Percentiles rank a stretch among this genome's conserved stretches.
Evolutionary conservation across 139 green algal genomes (phyloP).

Genomic region (Volvox africanus): DNA sequence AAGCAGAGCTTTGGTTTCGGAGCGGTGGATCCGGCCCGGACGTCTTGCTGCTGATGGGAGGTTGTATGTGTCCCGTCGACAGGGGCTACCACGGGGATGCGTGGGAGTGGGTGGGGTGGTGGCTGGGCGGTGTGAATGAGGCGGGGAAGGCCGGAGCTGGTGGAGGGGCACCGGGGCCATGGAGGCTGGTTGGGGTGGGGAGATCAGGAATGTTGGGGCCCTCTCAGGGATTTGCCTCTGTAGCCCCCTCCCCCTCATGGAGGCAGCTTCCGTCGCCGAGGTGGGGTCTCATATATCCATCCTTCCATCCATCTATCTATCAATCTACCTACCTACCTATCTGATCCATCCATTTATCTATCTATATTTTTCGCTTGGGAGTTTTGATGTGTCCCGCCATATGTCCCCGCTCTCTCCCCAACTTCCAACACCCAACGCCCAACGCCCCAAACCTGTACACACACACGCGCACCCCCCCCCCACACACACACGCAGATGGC

Average conservation of each 20-base stretch:
- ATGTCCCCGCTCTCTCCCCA: not conserved
- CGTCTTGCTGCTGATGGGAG: too few relatives aligned
- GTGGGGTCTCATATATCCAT: not conserved
- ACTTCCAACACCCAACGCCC: not conserved
- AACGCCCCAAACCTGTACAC: not conserved
- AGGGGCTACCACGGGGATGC: too few relatives aligned
- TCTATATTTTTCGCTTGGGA: not conserved
- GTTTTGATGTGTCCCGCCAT: not conserved
- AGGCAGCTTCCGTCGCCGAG: too few relatives aligned
- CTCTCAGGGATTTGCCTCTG: too few relatives aligned
- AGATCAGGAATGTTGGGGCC: too few relatives aligned
- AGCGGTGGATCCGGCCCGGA: too few relatives aligned
- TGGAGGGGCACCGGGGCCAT: not conserved
- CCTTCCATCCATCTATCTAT: not conserved
- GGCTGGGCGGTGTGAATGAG: too few relatives aligned
- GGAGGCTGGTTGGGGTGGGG: too few relatives aligned
- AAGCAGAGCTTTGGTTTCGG: too few relatives aligned
- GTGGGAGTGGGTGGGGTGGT: too few relatives aligned
- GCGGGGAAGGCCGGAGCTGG: not conserved
- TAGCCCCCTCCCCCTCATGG: too few relatives aligned
- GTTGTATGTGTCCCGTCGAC: too few relatives aligned
- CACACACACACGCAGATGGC: constrained; percentile 80
- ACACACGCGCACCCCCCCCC: not conserved
- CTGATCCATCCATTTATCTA: not conserved
- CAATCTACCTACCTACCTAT: not conserved